Percentiles rank a stretch among this genome's conserved stretches.
Conservation (phyloP, 495 filamentous ascomycete species). For the Chlorociboria aeruginascens region DNA sequence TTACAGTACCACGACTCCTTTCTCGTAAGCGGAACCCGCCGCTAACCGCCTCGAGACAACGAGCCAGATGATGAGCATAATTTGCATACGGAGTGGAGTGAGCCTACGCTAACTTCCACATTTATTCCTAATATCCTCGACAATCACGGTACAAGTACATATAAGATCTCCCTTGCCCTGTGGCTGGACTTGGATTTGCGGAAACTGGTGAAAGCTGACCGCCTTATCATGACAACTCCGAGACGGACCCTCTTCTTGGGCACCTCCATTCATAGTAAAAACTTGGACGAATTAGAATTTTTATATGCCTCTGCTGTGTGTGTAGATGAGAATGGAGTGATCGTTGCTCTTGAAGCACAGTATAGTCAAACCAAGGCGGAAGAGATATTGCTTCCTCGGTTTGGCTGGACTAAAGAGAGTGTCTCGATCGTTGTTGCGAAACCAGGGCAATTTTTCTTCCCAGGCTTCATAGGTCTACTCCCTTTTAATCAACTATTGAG, state of each 20-base stretch:
- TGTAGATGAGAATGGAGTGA: constrained; percentile 54
- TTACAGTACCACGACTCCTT: too few relatives aligned
- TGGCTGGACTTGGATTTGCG: background rate
- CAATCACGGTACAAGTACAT: background rate
- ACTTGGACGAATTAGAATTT: constrained; percentile 41
- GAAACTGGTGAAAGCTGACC: background rate
- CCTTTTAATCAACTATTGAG: background rate
- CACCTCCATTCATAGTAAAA: constrained; percentile 46
- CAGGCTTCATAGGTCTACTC: constrained; percentile 69
- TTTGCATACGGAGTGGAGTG: too few relatives aligned
- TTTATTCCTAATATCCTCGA: too few relatives aligned
- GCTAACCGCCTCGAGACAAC: too few relatives aligned
- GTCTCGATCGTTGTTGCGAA: constrained; percentile 21
- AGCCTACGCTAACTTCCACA: background rate
- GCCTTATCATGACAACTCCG: constrained; percentile 1
- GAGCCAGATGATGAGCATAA: too few relatives aligned
- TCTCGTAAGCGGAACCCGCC: too few relatives aligned
- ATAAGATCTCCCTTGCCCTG: background rate
- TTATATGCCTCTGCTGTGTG: constrained; percentile 48
- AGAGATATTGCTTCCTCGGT: constrained; percentile 11
- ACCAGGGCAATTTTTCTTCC: constrained; percentile 72
- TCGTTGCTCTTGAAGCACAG: constrained; percentile 40
- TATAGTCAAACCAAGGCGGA: constrained; percentile 15
- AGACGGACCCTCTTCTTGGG: constrained; percentile 26
- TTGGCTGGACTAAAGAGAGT: constrained; percentile 25